A percentile compares a stretch with the other conserved stretches of the same genome.
These are phyloP conservation scores for Jaltomata sinuosa DNA, from an alignment of 257 asterid genomes.

Conservation along the genomic window DNA sequence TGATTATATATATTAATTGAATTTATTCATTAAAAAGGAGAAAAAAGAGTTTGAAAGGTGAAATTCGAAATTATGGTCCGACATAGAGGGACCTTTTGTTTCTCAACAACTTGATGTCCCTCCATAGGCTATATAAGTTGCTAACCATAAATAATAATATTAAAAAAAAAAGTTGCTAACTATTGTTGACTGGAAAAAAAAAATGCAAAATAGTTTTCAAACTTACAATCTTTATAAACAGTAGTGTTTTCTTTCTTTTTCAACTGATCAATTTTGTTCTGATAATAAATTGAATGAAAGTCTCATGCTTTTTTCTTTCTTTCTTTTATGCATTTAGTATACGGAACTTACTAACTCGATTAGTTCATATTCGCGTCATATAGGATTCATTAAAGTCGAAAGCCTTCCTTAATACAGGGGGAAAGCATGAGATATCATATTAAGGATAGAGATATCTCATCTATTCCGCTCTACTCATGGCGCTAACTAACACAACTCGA, in stretches of 20 bases:
- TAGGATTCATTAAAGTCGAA: neutral
- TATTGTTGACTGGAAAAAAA: neutral
- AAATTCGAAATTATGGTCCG: neutral
- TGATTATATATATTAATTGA: neutral
- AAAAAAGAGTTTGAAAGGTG: neutral
- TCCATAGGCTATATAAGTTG: neutral
- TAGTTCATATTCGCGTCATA: neutral
- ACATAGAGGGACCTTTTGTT: neutral
- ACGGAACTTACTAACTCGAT: neutral
- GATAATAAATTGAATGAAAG: neutral
- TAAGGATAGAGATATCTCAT: neutral
- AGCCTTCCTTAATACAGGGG: rapidly evolving
- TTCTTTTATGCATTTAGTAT: neutral
- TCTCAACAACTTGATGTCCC: neutral
- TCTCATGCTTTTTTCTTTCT: neutral
- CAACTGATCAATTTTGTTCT: neutral
- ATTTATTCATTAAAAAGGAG: neutral
- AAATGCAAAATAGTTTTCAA: neutral
- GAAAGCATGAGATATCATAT: neutral
- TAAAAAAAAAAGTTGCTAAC: too few relatives aligned
- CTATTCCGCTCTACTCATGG: neutral
- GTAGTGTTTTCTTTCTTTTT: neutral
- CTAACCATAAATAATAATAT: too few relatives aligned
- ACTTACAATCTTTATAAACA: neutral
- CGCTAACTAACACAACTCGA: neutral